These are phyloP conservation scores for Quercus robur DNA, from an alignment of 306 rosid genomes.

Conservation along the genomic window DNA sequence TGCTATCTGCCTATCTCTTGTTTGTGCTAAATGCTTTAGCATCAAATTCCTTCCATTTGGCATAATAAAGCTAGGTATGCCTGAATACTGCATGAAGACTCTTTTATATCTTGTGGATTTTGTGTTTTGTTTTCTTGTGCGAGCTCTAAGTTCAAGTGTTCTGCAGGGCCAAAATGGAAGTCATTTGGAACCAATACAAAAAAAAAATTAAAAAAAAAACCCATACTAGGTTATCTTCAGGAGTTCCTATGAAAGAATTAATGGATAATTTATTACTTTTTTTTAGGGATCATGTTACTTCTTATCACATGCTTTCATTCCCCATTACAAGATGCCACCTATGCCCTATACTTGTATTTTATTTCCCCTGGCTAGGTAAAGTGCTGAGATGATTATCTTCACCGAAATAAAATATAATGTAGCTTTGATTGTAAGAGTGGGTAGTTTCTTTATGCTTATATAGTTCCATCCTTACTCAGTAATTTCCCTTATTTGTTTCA, in stretches of 20 bases:
- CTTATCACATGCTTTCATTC: not conserved
- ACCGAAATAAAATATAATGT: not conserved
- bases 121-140: not conserved
- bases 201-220: too few species aligned
- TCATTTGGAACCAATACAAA: slow-evolving; percentile 60
- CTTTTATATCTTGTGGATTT: not conserved
- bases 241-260: too few species aligned
- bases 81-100: slow-evolving; percentile 1
- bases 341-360: not conserved
- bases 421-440: not conserved
- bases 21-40: not conserved
- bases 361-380: not conserved
- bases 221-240: too few species aligned
- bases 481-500: not conserved
- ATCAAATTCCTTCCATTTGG: not conserved
- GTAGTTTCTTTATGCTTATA: not conserved
- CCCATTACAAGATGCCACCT: not conserved
- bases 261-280: not conserved
- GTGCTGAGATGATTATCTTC: not conserved
- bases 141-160: slow-evolving; percentile 12
- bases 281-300: not conserved
- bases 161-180: slow-evolving; percentile 97
- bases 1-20: not conserved
- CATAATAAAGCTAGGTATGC: not conserved
- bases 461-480: not conserved